Conservation (phyloP, 345 rosid genomes). For the Acer saccharum region DNA sequence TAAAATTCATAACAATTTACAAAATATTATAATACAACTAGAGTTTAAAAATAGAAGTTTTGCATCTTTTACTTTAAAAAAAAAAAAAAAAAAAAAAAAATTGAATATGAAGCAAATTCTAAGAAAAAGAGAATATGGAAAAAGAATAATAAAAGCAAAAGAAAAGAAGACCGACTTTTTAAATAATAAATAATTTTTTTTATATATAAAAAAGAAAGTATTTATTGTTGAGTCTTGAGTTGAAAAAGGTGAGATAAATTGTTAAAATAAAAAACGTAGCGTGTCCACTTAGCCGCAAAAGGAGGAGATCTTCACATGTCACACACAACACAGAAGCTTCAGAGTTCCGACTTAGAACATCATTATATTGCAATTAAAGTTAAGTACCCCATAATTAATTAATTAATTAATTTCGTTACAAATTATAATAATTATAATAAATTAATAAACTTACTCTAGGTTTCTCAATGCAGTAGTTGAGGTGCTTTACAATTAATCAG, state of each 20-base stretch:
- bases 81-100: no score
- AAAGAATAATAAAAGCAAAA: not conserved
- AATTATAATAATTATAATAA: slow-evolving; percentile 8
- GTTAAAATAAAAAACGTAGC: not conserved
- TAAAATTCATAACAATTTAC: no score
- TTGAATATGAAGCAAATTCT: not conserved
- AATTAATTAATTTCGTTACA: not conserved
- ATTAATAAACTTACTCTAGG: not conserved
- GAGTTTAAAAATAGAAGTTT: no score
- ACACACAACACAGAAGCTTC: not conserved
- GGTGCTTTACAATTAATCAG: slow-evolving; percentile 24
- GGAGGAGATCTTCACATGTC: slow-evolving; percentile 58
- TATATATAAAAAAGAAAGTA: no score
- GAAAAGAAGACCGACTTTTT: slow-evolving; percentile 4
- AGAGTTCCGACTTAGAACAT: slow-evolving; percentile 37
- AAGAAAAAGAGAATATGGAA: not conserved
- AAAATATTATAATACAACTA: no score
- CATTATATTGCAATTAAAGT: slow-evolving; percentile 45
- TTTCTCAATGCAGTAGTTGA: slow-evolving; percentile 15
- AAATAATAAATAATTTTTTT: not conserved
- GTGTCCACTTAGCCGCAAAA: slow-evolving; percentile 52
- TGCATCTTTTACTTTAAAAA: no score
- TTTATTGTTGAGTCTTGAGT: slow-evolving; percentile 5
- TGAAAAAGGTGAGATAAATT: not conserved
- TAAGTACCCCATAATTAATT: slow-evolving; percentile 20